phyloP scores from a whole-genome alignment of 148 eudicot genomes.

The Rhododendron ovatum region DNA sequence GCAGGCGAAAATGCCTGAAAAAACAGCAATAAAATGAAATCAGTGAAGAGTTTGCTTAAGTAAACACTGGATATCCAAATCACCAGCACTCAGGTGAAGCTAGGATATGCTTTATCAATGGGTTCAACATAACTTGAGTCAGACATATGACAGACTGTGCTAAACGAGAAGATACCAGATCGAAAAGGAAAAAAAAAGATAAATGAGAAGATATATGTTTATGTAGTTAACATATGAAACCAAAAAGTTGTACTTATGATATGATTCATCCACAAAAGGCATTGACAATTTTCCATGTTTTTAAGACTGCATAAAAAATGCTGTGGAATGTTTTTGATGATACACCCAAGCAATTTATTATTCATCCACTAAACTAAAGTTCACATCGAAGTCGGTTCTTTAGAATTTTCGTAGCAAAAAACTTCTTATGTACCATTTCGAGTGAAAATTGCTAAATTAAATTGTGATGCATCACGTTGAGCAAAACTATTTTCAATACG shows the following conservation, averaged over 20 bases:
- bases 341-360: not conserved
- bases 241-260: not conserved
- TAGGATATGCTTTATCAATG: not conserved
- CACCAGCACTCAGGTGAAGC: not conserved
- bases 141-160: not conserved
- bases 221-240: not conserved
- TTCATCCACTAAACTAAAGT: not conserved
- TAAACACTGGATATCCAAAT: not conserved
- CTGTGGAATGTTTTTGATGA: not conserved
- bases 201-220: not conserved
- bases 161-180: not conserved
- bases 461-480: not conserved
- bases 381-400: not conserved
- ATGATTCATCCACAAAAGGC: not conserved
- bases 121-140: not conserved
- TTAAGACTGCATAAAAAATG: not conserved
- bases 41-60: constrained; percentile 7
- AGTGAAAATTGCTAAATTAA: not conserved
- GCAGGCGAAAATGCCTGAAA: constrained; percentile 70
- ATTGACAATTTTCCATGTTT: not conserved
- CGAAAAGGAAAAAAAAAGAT: not conserved
- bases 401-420: not conserved
- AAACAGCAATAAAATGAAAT: not conserved
- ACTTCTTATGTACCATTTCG: not conserved
- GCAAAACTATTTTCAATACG: not conserved